A percentile compares a stretch with the other conserved stretches of the same genome.
Conservation (phyloP, 2,329 filamentous ascomycete genomes). For the Cordyceps tenuipes region DNA sequence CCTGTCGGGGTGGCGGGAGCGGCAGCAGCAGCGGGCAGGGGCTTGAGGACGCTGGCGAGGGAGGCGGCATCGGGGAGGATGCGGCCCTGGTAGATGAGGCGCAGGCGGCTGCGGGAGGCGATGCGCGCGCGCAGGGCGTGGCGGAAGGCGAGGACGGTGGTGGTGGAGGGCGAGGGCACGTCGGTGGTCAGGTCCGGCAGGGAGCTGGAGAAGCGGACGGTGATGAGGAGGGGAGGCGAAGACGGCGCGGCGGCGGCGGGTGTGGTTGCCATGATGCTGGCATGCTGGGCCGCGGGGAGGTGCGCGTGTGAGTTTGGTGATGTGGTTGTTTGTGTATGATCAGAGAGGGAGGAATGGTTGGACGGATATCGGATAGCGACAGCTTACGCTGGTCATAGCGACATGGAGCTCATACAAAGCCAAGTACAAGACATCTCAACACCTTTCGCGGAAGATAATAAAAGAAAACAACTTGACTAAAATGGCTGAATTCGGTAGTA, state of each 20-base stretch:
- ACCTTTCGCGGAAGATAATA: too few relatives aligned
- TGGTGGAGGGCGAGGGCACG: constrained; percentile 57
- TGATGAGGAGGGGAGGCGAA: constrained; percentile 56
- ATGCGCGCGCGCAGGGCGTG: constrained; percentile 70
- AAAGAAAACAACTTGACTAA: too few relatives aligned
- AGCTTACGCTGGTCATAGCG: not conserved
- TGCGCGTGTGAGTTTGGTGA: not conserved
- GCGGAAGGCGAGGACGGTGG: constrained; percentile 72
- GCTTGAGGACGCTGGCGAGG: constrained; percentile 58
- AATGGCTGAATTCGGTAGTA: too few relatives aligned
- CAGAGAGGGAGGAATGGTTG: not conserved
- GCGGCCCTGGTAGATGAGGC: constrained; percentile 84
- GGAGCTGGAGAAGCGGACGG: constrained; percentile 82
- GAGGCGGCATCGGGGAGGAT: constrained; percentile 68
- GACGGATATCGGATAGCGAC: not conserved
- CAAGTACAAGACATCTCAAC: too few relatives aligned
- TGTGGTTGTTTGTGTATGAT: not conserved
- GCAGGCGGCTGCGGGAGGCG: constrained; percentile 61
- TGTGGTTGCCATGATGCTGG: constrained; percentile 19
- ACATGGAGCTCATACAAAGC: too few relatives aligned
- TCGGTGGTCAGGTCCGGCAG: constrained; percentile 76
- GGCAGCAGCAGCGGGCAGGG: constrained; percentile 31
- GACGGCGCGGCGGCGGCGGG: constrained; percentile 7
- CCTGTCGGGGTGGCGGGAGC: constrained; percentile 15
- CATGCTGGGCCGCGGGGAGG: constrained; percentile 16